These are phyloP conservation scores for Coleophoma crateriformis DNA, from an alignment of 2,329 filamentous ascomycete species.

Conservation along the genomic window DNA sequence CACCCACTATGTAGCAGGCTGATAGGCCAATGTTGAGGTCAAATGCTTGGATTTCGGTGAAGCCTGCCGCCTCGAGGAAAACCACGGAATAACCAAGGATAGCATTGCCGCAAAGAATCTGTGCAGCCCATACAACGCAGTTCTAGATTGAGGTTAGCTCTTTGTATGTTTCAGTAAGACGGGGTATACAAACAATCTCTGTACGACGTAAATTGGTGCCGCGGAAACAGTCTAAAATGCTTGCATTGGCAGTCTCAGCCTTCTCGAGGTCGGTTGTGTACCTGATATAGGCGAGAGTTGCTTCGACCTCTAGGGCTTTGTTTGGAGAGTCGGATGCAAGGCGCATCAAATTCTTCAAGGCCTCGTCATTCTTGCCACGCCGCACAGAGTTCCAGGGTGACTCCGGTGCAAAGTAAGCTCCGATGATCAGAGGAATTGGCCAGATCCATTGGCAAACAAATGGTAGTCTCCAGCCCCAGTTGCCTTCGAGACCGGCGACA, in stretches of 20 bases:
- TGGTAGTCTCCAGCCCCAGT: constrained; percentile 10
- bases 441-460: constrained; percentile 9
- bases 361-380: constrained; percentile 19
- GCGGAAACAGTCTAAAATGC: constrained; percentile 17
- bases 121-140: constrained; percentile 25
- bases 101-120: constrained; percentile 32
- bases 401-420: constrained; percentile 23
- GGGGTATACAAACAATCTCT: constrained; percentile 13
- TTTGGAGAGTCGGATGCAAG: constrained; percentile 10
- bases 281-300: constrained; percentile 18
- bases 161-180: not conserved
- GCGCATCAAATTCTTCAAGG: constrained; percentile 18
- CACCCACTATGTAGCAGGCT: constrained; percentile 33
- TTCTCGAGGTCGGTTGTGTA: constrained; percentile 18
- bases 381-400: constrained; percentile 27
- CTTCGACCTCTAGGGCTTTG: constrained; percentile 21
- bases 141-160: not conserved
- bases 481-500: constrained; percentile 11
- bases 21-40: constrained; percentile 31
- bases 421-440: constrained; percentile 16
- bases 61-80: constrained; percentile 25
- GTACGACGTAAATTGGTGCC: constrained; percentile 21
- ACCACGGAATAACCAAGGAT: constrained; percentile 31
- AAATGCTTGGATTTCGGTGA: not conserved
- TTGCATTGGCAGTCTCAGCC: constrained; percentile 15